Percentiles rank a stretch among this genome's conserved stretches.
Conservation (phyloP, 257 asterid species). For the Henckelia pumila region DNA sequence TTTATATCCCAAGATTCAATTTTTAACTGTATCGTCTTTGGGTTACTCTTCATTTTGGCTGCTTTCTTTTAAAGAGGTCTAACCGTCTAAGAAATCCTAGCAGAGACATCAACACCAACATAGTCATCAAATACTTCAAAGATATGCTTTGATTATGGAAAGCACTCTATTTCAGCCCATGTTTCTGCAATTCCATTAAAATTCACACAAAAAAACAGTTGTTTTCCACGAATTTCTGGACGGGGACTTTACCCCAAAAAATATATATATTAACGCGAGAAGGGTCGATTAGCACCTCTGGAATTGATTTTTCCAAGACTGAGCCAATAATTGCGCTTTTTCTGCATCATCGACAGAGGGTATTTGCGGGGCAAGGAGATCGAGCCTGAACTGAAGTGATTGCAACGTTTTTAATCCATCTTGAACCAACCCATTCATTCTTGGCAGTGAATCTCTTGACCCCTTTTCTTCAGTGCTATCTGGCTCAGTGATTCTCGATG, state of each 20-base stretch:
- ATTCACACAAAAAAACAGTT: not conserved
- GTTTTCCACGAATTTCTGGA: not conserved
- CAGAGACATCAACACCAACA: not conserved
- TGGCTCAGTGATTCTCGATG: slow-evolving; percentile 33
- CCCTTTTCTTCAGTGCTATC: slow-evolving; percentile 28
- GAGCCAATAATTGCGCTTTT: slow-evolving; percentile 61
- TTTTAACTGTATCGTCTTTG: not conserved
- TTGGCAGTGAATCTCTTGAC: slow-evolving; percentile 67
- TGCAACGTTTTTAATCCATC: slow-evolving; percentile 69
- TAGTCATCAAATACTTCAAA: not conserved
- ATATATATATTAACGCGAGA: not conserved
- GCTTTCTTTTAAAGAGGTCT: not conserved
- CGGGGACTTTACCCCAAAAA: not conserved
- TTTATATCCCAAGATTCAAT: not conserved
- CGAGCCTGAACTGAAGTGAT: slow-evolving; percentile 78
- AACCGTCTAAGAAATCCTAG: not conserved
- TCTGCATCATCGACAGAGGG: slow-evolving; percentile 61
- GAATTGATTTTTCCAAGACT: slow-evolving; percentile 66
- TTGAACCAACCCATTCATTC: slow-evolving; percentile 88
- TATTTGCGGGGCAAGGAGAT: slow-evolving; percentile 86
- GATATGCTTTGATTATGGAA: not conserved
- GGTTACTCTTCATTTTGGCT: not conserved
- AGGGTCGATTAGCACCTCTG: slow-evolving; percentile 44
- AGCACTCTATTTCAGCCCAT: too few relatives aligned
- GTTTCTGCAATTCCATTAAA: not conserved